Conservation (phyloP, 108 stramenopile genomes). For the Fragilaria crotonensis region DNA sequence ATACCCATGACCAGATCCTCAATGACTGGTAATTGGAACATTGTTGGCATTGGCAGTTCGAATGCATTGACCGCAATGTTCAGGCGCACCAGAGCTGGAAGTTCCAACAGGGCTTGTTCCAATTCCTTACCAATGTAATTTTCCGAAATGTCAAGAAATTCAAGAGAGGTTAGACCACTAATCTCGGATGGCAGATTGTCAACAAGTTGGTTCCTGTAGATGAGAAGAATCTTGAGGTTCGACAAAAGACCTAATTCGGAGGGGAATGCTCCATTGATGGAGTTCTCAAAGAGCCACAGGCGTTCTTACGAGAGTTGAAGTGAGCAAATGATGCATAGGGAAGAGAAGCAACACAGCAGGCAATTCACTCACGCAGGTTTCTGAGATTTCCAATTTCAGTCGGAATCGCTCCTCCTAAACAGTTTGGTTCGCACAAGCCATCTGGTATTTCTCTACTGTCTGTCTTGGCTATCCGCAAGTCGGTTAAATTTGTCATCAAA, state of each 20-base stretch:
- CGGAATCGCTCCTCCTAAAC: slow-evolving; percentile 24
- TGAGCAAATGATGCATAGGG: background rate
- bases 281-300: slow-evolving; percentile 2
- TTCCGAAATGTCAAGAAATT: slow-evolving; percentile 11
- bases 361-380: slow-evolving; percentile 16
- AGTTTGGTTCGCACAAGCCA: slow-evolving; percentile 16
- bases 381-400: slow-evolving; percentile 19
- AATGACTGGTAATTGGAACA: slow-evolving; percentile 4
- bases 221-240: background rate
- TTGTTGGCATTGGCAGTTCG: background rate
- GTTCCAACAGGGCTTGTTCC: background rate
- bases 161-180: slow-evolving; percentile 2
- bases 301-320: slow-evolving; percentile 5
- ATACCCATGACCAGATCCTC: slow-evolving; percentile 18
- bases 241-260: slow-evolving; percentile 18
- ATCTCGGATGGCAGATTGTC: slow-evolving; percentile 9
- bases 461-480: background rate
- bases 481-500: slow-evolving; percentile 19
- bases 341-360: slow-evolving; percentile 3
- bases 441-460: background rate
- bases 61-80: background rate
- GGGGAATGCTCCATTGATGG: slow-evolving; percentile 15
- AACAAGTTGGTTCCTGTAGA: slow-evolving; percentile 8
- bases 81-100: slow-evolving; percentile 4
- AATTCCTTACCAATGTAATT: slow-evolving; percentile 5